Percentiles rank a stretch among this genome's conserved stretches.
These are phyloP conservation scores for Colletotrichum gigasporum DNA, from an alignment of 2,329 filamentous ascomycete genomes.

Conservation along the genomic window DNA sequence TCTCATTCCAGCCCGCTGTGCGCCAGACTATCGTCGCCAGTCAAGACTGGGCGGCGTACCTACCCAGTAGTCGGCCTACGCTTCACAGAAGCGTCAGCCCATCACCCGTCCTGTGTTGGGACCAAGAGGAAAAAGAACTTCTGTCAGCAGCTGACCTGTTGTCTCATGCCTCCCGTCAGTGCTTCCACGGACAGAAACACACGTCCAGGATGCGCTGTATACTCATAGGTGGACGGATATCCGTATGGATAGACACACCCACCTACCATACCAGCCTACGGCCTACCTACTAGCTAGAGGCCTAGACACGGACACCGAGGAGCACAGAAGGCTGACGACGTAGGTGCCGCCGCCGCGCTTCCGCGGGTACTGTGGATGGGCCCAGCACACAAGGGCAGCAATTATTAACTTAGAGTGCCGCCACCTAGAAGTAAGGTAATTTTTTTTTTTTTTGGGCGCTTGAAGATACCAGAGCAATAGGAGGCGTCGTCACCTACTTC, in stretches of 20 bases:
- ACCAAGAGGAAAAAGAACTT: slow-evolving; percentile 3
- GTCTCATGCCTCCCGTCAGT: not conserved
- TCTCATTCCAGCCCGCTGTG: slow-evolving; percentile 2
- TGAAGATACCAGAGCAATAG: slow-evolving; percentile 3
- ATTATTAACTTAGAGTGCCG: not conserved
- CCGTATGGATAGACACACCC: too few relatives aligned
- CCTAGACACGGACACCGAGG: not conserved
- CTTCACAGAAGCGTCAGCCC: not conserved
- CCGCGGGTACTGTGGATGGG: not conserved
- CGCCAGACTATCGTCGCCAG: not conserved
- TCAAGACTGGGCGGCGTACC: not conserved
- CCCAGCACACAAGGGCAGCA: not conserved
- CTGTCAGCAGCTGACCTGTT: not conserved
- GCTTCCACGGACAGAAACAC: not conserved
- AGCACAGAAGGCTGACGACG: slow-evolving; percentile 3
- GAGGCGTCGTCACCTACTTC: slow-evolving; percentile 19
- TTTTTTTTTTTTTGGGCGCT: slow-evolving; percentile 4
- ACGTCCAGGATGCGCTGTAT: not conserved
- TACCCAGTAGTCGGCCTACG: too few relatives aligned
- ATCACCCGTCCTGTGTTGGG: not conserved
- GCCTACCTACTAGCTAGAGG: too few relatives aligned
- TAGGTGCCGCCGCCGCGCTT: not conserved
- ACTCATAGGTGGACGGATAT: too few relatives aligned
- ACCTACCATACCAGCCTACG: too few relatives aligned
- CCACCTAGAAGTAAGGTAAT: too few relatives aligned